A percentile compares a stretch with the other conserved stretches of the same genome.
These are phyloP conservation scores for Trametes cingulata DNA, from an alignment of 768 basidiomycete species.

Conservation along the genomic window DNA sequence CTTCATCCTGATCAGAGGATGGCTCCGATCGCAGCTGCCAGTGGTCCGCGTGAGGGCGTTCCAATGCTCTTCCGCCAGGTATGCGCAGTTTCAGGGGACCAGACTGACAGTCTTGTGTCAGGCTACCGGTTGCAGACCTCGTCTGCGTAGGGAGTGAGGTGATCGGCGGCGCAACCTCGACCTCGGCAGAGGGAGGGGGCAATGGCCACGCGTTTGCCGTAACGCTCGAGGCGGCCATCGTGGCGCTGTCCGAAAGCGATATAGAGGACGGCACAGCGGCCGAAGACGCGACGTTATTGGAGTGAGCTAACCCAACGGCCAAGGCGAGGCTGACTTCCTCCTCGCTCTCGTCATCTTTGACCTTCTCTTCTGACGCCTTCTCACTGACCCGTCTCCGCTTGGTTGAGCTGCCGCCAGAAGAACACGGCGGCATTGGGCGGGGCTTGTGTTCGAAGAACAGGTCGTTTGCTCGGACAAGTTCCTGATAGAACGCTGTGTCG, in stretches of 20 bases:
- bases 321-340: constrained; percentile 3
- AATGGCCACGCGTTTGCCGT: not conserved
- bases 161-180: not conserved
- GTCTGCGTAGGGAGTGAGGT: not conserved
- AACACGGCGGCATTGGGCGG: not conserved
- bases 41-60: not conserved
- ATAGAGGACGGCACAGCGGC: not conserved
- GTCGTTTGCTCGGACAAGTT: constrained; percentile 21
- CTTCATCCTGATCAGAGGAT: too few relatives aligned
- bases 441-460: constrained; percentile 14
- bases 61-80: not conserved
- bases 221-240: too few relatives aligned
- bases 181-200: not conserved
- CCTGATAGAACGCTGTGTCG: constrained; percentile 38
- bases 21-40: not conserved
- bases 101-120: not conserved
- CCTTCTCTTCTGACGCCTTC: not conserved
- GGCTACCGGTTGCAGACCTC: not conserved
- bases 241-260: not conserved
- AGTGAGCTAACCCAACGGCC: not conserved
- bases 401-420: not conserved
- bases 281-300: not conserved
- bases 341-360: not conserved
- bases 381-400: constrained; percentile 10
- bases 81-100: constrained; percentile 7